Base-by-base conservation (phyloP, 2,329 filamentous ascomycete species). In the Epicoccum nigrum region DNA sequence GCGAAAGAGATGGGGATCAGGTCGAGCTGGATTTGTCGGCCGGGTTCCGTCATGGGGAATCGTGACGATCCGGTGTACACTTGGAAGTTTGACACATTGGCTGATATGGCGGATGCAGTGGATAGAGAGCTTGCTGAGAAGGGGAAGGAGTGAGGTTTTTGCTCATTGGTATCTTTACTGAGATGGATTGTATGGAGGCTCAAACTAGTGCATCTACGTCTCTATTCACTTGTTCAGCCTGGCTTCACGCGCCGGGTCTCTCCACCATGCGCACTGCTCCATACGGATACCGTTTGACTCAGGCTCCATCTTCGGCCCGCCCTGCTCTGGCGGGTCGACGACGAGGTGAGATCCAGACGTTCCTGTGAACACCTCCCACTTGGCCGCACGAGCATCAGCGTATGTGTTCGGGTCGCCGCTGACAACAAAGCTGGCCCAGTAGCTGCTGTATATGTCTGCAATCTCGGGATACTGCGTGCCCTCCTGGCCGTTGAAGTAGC, bases 11-110 rank as follows among this genome's bases (percentile, higher is more conserved):
- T 85, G 15, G 86, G 83, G 1, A 66, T 90, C 30, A 78, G 77
- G 58, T 85, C 81, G 49, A 81, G 81, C 15, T 91, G 86, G 86
- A 89, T 90, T 61, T 80, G 80, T 48, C 72, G 85, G 28, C 77
- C 77, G 1, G 81, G 75, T 0, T 63, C 69, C 7, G 62, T 66
- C 7, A 80, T 79, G 76, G 78, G 77, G 1, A 78, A 76, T 39
- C 64, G 76, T 39, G 63, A 74, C 1, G 75, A 77, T 30, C 74
- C 73, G 7, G 71, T 74, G 13, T 66, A 54, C 51, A 63, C 71
- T 27, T 87, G 83, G 80, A 79, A 78, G 60, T 85, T 86, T 66
- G 75, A 78, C 32, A 85, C 78, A 0, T 64, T 88, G 55, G 80
- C 75, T 2, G 83, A 86, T 40, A 81, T 88, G 77, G 86, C 84